Percentiles rank a stretch among this genome's conserved stretches.
These are phyloP conservation scores for Phoma sp. DNA, from an alignment of 2,329 filamentous ascomycete species.

Conservation along the genomic window DNA sequence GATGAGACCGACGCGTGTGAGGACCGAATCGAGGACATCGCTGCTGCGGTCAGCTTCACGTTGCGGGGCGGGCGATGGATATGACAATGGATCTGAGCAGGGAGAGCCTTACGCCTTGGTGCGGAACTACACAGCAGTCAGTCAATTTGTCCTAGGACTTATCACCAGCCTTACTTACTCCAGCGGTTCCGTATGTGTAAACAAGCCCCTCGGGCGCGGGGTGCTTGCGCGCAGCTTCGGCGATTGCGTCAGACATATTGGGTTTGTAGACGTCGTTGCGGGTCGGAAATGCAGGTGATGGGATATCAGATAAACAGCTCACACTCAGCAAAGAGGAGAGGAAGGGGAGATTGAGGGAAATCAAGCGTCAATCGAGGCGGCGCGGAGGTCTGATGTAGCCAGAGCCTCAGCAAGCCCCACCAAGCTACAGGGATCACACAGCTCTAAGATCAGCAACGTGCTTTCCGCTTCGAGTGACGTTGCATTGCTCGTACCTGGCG, in stretches of 20 bases:
- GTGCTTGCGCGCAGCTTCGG: conserved; percentile 44
- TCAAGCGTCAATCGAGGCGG: background rate
- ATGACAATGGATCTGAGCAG: background rate
- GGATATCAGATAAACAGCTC: conserved; percentile 5
- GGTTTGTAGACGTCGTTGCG: no score
- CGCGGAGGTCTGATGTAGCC: conserved; percentile 14
- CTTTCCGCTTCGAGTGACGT: conserved; percentile 14
- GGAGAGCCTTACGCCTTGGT: conserved; percentile 68
- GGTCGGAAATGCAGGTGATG: background rate
- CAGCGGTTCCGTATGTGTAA: conserved; percentile 53
- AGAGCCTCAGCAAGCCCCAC: conserved; percentile 13
- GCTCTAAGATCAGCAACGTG: conserved; percentile 12
- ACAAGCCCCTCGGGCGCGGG: conserved; percentile 47
- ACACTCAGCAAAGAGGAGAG: conserved; percentile 16
- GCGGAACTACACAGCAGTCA: conserved; percentile 61
- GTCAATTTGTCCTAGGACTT: conserved; percentile 13
- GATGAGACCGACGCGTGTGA: conserved; percentile 90
- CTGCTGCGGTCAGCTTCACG: conserved; percentile 53
- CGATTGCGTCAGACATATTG: conserved; percentile 44
- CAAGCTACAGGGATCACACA: conserved; percentile 11
- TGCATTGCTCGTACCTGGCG: conserved; percentile 15
- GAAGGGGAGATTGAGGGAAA: conserved; percentile 2
- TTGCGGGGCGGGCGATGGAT: background rate
- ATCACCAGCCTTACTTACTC: conserved; percentile 53
- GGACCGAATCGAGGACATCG: conserved; percentile 86